Percentiles rank a stretch among this genome's conserved stretches.
phyloP scores from a whole-genome alignment of 352 stramenopile species.

The Globisporangium megalacanthum region DNA sequence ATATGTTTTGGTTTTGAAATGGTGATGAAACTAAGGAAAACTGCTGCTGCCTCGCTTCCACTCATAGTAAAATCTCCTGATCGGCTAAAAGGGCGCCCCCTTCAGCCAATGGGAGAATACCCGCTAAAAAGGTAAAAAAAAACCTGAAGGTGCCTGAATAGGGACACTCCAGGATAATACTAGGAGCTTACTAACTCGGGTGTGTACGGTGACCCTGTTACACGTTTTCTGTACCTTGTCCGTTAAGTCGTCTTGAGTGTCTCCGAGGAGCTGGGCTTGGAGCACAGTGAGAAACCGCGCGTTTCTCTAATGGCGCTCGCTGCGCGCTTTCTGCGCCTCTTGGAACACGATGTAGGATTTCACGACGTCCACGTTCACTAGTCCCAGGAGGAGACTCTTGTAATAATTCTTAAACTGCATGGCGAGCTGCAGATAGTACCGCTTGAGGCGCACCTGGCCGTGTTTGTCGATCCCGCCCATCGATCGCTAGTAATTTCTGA shows the following conservation, averaged over 20 bases:
- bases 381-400: not conserved
- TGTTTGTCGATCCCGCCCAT: constrained; percentile 1
- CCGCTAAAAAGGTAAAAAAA: too few species aligned
- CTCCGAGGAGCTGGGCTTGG: not conserved
- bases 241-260: not conserved
- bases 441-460: not conserved
- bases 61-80: too few species aligned
- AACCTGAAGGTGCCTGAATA: too few species aligned
- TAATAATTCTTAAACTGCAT: constrained; percentile 1
- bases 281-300: not conserved
- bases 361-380: not conserved
- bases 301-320: not conserved
- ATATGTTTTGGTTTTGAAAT: too few species aligned
- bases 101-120: too few species aligned
- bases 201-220: too few species aligned
- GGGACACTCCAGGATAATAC: too few species aligned
- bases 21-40: too few species aligned
- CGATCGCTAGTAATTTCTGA: not conserved
- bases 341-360: not conserved
- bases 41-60: too few species aligned
- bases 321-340: not conserved
- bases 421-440: not conserved
- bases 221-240: too few species aligned
- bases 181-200: too few species aligned
- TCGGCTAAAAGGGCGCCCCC: too few species aligned